phyloP scores from a whole-genome alignment of 441 rosid genomes.

The Isatis lusitanica region DNA sequence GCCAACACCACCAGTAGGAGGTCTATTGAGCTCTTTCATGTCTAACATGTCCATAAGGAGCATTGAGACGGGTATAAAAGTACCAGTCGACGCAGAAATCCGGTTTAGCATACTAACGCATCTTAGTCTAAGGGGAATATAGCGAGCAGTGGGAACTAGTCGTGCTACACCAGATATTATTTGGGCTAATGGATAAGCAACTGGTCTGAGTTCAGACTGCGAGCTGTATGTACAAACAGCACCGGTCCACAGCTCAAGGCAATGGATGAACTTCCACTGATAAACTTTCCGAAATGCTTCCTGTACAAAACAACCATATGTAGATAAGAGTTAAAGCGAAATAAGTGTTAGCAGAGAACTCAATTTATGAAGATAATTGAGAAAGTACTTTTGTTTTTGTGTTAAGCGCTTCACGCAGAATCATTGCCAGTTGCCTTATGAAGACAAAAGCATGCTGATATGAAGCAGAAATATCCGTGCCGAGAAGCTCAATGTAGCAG shows the following conservation, averaged over 20 bases:
- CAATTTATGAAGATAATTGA: neutral
- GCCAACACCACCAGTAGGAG: conserved; percentile 89
- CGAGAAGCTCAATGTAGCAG: conserved; percentile 79
- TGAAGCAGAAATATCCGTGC: conserved; percentile 80
- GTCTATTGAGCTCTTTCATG: conserved; percentile 86
- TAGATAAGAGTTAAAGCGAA: neutral
- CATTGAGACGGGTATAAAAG: conserved; percentile 86
- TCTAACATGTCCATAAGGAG: conserved; percentile 96
- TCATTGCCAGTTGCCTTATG: conserved; percentile 83
- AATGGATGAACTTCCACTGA: conserved; percentile 93
- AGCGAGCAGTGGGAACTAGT: conserved; percentile 90
- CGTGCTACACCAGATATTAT: conserved; percentile 86
- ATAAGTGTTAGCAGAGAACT: neutral
- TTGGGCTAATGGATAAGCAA: conserved; percentile 89
- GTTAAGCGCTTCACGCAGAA: conserved; percentile 81
- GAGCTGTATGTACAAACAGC: conserved; percentile 73
- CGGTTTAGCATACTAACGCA: conserved; percentile 91
- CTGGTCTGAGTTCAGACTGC: conserved; percentile 78
- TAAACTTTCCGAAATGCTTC: conserved; percentile 90
- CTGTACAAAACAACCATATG: conserved; percentile 40
- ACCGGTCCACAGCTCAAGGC: conserved; percentile 98
- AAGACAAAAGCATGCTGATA: conserved; percentile 94
- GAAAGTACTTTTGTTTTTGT: conserved; percentile 78
- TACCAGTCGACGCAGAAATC: conserved; percentile 70
- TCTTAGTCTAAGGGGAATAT: conserved; percentile 85